Conservation (phyloP, 2,329 filamentous ascomycete species). For the Arthroderma uncinatum region DNA sequence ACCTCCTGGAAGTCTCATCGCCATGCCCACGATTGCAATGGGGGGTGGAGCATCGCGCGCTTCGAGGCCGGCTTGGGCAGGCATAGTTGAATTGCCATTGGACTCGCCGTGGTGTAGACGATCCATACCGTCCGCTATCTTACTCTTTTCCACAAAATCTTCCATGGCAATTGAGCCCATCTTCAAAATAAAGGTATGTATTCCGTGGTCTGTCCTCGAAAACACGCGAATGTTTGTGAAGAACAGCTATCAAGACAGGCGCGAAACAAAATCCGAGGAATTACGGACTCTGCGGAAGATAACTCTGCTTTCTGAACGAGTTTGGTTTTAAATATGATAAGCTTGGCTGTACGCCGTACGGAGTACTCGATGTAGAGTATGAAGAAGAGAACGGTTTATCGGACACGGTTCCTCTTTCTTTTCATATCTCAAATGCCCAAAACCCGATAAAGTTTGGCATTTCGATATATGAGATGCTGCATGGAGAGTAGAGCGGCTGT, state of each 20-base stretch:
- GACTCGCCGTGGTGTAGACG: neutral
- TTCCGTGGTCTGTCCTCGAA: neutral
- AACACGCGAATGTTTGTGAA: neutral
- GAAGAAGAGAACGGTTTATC: too few species aligned
- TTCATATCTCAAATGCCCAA: too few species aligned
- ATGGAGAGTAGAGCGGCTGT: too few species aligned
- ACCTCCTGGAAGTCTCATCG: slow-evolving; percentile 13
- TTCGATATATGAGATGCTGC: too few species aligned
- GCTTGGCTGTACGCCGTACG: too few species aligned
- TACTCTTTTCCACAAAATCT: neutral
- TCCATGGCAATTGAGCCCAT: neutral
- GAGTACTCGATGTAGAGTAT: too few species aligned
- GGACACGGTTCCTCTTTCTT: too few species aligned
- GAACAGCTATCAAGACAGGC: neutral
- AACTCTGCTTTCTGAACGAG: too few species aligned
- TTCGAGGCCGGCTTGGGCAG: neutral
- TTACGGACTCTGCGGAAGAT: too few species aligned
- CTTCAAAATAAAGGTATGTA: neutral
- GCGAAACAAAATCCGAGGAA: too few species aligned
- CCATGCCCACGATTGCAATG: neutral
- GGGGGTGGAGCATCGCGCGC: neutral
- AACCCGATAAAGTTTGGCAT: too few species aligned
- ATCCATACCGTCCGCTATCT: neutral
- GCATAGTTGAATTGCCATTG: neutral
- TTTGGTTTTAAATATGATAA: too few species aligned